Evolutionary conservation across 2,329 filamentous ascomycete species (phyloP).

Genomic region (Lecanosticta acicola): DNA sequence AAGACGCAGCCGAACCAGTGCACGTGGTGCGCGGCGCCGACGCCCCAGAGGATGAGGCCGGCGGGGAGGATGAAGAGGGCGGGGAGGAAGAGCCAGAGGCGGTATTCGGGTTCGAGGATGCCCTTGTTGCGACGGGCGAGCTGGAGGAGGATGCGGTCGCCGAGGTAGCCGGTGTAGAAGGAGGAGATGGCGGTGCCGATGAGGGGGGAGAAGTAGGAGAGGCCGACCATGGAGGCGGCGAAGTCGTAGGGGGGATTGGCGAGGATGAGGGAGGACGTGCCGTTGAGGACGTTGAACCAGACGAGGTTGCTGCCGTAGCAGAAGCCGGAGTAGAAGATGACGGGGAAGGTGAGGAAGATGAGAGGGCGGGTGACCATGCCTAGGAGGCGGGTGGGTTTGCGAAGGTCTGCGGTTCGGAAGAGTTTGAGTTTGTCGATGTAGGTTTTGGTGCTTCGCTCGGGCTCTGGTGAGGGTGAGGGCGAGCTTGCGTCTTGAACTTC

Average conservation of each 20-base stretch:
- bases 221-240: slow-evolving; percentile 34
- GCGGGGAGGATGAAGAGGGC: slow-evolving; percentile 41
- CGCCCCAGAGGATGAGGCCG: slow-evolving; percentile 47
- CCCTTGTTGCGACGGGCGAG: slow-evolving; percentile 37
- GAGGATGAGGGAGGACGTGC: slow-evolving; percentile 38
- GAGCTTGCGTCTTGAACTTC: neutral
- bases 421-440: slow-evolving; percentile 33
- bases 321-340: slow-evolving; percentile 38
- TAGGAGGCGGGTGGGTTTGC: slow-evolving; percentile 28
- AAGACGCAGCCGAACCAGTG: slow-evolving; percentile 46
- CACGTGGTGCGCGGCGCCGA: slow-evolving; percentile 43
- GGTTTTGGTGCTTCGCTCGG: slow-evolving; percentile 19
- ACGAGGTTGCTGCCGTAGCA: slow-evolving; percentile 36
- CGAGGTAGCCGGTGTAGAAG: slow-evolving; percentile 34
- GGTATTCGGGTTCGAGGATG: slow-evolving; percentile 38
- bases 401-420: slow-evolving; percentile 26
- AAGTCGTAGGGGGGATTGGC: slow-evolving; percentile 36
- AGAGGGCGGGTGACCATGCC: slow-evolving; percentile 30
- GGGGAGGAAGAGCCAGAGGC: slow-evolving; percentile 37
- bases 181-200: slow-evolving; percentile 35
- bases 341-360: slow-evolving; percentile 35
- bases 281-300: slow-evolving; percentile 43
- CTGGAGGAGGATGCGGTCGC: slow-evolving; percentile 31
- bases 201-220: slow-evolving; percentile 34
- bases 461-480: neutral